These are phyloP conservation scores for Paecilomyces fulvus DNA, from an alignment of 2,329 filamentous ascomycete species.

Conservation along the genomic window DNA sequence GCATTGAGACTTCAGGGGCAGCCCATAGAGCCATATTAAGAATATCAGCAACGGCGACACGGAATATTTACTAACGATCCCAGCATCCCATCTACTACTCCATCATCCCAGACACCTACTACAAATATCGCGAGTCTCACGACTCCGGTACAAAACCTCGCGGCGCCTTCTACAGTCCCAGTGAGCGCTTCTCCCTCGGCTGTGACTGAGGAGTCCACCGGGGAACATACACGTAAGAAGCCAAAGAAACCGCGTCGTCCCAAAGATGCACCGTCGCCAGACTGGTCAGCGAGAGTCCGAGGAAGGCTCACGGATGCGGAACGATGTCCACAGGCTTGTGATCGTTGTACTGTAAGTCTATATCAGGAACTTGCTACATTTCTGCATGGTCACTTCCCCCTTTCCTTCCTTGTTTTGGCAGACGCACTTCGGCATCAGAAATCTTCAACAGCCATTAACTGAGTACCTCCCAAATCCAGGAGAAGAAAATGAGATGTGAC, in stretches of 20 bases:
- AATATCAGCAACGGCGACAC: too few species aligned
- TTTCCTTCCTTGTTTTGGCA: background rate
- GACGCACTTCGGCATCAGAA: too few species aligned
- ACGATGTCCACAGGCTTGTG: slow-evolving; percentile 18
- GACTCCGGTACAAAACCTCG: background rate
- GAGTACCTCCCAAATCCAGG: slow-evolving; percentile 3
- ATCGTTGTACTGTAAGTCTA: slow-evolving; percentile 19
- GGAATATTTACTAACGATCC: background rate
- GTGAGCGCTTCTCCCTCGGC: background rate
- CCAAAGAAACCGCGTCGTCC: slow-evolving; percentile 12
- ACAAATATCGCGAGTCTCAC: background rate
- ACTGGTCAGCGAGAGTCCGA: slow-evolving; percentile 14
- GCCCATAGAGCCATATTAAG: too few species aligned
- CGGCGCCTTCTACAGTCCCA: background rate
- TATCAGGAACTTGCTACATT: background rate
- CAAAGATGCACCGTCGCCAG: slow-evolving; percentile 14
- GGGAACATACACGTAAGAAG: background rate
- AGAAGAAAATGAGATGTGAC: slow-evolving; percentile 18
- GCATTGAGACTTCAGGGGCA: background rate
- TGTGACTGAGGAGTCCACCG: background rate
- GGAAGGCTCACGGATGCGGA: slow-evolving; percentile 8
- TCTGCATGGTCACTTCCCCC: background rate
- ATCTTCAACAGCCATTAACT: too few species aligned
- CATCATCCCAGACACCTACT: background rate
- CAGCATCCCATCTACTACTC: background rate